Evolutionary conservation across 176 grass and related monocot species (phyloP).

Genomic region (Saccharum officinarum): DNA sequence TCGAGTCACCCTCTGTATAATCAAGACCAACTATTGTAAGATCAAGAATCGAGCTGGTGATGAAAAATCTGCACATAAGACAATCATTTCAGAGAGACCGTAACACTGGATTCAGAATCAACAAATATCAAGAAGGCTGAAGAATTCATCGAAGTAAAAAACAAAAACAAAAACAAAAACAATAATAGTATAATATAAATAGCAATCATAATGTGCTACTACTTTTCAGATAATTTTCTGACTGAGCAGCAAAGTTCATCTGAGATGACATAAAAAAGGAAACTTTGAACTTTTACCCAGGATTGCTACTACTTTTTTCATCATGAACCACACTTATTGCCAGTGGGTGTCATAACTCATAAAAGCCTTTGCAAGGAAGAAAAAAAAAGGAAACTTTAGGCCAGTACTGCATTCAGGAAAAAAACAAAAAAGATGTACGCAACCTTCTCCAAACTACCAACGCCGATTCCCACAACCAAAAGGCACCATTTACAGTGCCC

Average conservation of each 20-base stretch:
- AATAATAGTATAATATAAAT: neutral
- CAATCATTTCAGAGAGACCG: neutral
- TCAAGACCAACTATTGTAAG: conserved; percentile 93
- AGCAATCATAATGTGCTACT: neutral
- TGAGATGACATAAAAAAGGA: conserved; percentile 4
- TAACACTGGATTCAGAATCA: neutral
- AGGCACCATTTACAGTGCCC: conserved; percentile 10
- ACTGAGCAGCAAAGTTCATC: conserved; percentile 22
- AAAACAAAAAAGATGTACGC: neutral
- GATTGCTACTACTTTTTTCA: conserved; percentile 3
- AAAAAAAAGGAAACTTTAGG: conserved; percentile 12
- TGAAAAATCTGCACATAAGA: conserved; percentile 71
- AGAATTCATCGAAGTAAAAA: neutral
- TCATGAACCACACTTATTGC: conserved; percentile 40
- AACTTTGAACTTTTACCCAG: conserved; percentile 26
- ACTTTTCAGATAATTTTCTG: conserved; percentile 16
- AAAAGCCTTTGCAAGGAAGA: conserved; percentile 3
- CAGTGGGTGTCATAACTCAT: conserved; percentile 19
- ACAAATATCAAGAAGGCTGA: neutral
- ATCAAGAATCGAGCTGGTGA: conserved; percentile 89
- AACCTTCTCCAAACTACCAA: conserved; percentile 16
- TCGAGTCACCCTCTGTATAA: conserved; percentile 55
- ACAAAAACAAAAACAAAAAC: neutral
- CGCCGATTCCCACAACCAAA: neutral
- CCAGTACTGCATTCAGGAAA: neutral